phyloP scores from a whole-genome alignment of 2,329 filamentous ascomycete species.

The Colletotrichum camelliae region DNA sequence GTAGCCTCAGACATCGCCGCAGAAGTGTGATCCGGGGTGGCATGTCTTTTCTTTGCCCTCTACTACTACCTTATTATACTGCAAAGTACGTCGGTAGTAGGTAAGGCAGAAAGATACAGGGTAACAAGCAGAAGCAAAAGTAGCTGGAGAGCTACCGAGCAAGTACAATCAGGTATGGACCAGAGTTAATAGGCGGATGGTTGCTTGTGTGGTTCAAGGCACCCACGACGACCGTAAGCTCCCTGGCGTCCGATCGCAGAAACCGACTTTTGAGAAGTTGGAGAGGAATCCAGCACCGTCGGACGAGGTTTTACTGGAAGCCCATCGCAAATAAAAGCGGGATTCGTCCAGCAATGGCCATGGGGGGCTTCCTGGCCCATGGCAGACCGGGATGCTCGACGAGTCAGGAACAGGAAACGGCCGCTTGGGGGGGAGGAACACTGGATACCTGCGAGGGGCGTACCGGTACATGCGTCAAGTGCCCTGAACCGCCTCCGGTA shows the following conservation, averaged over 20 bases:
- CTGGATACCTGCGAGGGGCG: not conserved
- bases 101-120: not conserved
- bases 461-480: slow-evolving; percentile 17
- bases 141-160: not conserved
- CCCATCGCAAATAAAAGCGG: slow-evolving; percentile 20
- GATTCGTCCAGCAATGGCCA: slow-evolving; percentile 10
- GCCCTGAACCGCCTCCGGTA: not conserved
- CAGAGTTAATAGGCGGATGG: not conserved
- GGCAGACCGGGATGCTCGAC: slow-evolving; percentile 10
- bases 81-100: not conserved
- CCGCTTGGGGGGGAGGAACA: slow-evolving; percentile 16
- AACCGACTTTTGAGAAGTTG: slow-evolving; percentile 20
- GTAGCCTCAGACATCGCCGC: slow-evolving; percentile 20
- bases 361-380: not conserved
- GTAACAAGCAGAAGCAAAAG: slow-evolving; percentile 1
- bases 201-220: slow-evolving; percentile 3
- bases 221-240: slow-evolving; percentile 14
- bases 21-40: slow-evolving; percentile 20
- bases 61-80: not conserved
- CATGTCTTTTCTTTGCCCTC: not conserved
- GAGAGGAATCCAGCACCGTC: slow-evolving; percentile 8
- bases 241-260: slow-evolving; percentile 14
- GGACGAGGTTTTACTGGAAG: slow-evolving; percentile 9
- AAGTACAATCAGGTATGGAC: not conserved
- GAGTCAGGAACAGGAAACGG: slow-evolving; percentile 23